These are phyloP conservation scores for Sphagnum fallax DNA, from an alignment of 228 moss, liverwort and hornwort species.

Conservation along the genomic window DNA sequence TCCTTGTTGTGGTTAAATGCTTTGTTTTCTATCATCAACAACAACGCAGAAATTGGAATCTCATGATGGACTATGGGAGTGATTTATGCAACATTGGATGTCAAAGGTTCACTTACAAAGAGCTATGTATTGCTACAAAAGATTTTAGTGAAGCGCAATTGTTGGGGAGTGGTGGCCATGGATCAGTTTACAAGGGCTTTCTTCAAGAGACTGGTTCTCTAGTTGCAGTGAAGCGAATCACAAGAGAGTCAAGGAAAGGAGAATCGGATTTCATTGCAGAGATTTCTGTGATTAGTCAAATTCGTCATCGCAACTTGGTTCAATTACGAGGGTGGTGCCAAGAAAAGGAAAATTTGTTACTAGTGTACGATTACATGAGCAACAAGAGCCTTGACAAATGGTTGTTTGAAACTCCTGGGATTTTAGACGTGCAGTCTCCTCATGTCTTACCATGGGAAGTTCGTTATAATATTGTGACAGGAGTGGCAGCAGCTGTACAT, in stretches of 20 bases:
- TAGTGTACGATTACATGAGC: constrained; percentile 15
- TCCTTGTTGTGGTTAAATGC: not conserved
- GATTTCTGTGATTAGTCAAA: constrained; percentile 10
- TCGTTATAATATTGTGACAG: constrained; percentile 11
- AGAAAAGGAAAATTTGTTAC: constrained; percentile 7
- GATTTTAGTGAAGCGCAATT: constrained; percentile 2
- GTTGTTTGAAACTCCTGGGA: constrained; percentile 3
- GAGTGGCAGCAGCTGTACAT: constrained; percentile 18
- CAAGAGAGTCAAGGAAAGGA: constrained; percentile 4
- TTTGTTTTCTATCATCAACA: not conserved
- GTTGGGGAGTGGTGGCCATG: constrained; percentile 7
- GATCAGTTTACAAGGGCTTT: constrained; percentile 7
- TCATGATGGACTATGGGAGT: not conserved
- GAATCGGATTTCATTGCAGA: constrained; percentile 14
- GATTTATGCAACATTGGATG: not conserved
- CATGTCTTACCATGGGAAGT: constrained; percentile 10
- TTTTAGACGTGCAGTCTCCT: not conserved
- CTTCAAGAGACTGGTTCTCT: not conserved
- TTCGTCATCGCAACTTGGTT: constrained; percentile 15
- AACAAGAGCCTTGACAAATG: constrained; percentile 17
- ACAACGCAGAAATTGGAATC: too few relatives aligned
- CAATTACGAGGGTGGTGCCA: constrained; percentile 19
- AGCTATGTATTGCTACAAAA: constrained; percentile 9
- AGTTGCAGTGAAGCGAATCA: constrained; percentile 18
- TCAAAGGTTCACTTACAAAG: constrained; percentile 7